Evolutionary conservation across 371 early-diverging fungal genomes (phyloP).

Genomic region (Haplosporangium sp.): DNA sequence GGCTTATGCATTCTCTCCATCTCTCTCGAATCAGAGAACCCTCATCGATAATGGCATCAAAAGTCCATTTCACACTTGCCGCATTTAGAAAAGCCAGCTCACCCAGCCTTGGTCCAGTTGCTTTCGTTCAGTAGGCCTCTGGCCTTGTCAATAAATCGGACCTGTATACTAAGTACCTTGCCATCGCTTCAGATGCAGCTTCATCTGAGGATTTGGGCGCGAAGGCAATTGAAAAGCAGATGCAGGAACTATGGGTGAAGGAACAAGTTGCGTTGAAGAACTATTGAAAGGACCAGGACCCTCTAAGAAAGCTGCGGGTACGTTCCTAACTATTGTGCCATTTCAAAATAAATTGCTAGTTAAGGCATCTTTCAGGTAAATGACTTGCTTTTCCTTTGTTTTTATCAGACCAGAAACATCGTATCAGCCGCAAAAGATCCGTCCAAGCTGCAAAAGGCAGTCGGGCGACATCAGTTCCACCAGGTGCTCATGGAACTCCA

Average conservation of each 20-base stretch:
- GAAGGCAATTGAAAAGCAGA: conserved; percentile 20
- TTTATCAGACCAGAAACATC: conserved; percentile 22
- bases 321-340: conserved; percentile 11
- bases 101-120: conserved; percentile 16
- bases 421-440: conserved; percentile 30
- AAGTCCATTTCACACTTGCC: conserved; percentile 7
- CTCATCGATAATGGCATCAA: conserved; percentile 6
- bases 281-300: conserved; percentile 29
- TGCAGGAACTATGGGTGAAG: conserved; percentile 23
- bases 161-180: conserved; percentile 19
- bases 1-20: conserved; percentile 9
- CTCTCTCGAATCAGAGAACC: neutral
- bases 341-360: neutral
- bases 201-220: conserved; percentile 19
- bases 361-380: conserved; percentile 7
- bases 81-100: conserved; percentile 19
- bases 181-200: conserved; percentile 20
- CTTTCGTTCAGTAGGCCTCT: conserved; percentile 17
- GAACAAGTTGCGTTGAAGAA: conserved; percentile 22
- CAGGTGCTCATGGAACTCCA: conserved; percentile 25
- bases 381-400: conserved; percentile 4
- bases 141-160: conserved; percentile 6
- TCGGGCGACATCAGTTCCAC: conserved; percentile 26
- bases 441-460: conserved; percentile 27
- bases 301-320: conserved; percentile 28